A percentile compares a stretch with the other conserved stretches of the same genome.
Evolutionary conservation across 805 yeast genomes (phyloP).

Genomic region (Cyberlindnera maclurae): DNA sequence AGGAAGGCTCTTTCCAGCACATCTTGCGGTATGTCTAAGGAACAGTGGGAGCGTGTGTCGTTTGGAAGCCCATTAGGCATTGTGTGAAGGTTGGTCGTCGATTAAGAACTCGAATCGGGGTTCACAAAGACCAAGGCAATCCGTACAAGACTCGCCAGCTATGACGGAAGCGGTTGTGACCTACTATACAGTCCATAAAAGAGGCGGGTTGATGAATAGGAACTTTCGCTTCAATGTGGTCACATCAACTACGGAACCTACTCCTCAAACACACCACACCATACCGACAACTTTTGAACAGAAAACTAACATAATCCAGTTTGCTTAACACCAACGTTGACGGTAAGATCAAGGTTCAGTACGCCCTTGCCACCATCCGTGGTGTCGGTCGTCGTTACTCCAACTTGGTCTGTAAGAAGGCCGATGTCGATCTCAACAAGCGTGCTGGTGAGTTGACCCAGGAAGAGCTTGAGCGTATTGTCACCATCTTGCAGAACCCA

Average conservation of each 20-base stretch:
- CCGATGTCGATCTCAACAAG: constrained; percentile 96
- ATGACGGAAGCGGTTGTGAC: too few relatives aligned
- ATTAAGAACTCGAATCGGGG: too few relatives aligned
- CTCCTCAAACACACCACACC: background rate
- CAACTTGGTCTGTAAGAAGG: constrained; percentile 99
- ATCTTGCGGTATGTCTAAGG: constrained; percentile 86
- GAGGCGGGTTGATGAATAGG: too few relatives aligned
- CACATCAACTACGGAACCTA: too few relatives aligned
- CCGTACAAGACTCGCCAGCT: too few relatives aligned
- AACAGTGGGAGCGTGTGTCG: constrained; percentile 1
- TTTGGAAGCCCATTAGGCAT: background rate
- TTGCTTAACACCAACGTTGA: constrained; percentile 99
- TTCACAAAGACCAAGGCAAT: too few relatives aligned
- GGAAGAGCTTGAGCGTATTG: constrained; percentile 99
- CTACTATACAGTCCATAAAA: too few relatives aligned
- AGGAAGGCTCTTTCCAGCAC: constrained; percentile 99
- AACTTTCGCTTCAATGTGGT: too few relatives aligned
- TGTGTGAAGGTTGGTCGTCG: too few relatives aligned
- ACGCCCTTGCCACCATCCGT: constrained; percentile 99
- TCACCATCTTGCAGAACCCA: constrained; percentile 99
- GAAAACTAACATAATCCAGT: constrained; percentile 46
- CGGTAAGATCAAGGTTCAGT: constrained; percentile 99
- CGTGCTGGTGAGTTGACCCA: constrained; percentile 99
- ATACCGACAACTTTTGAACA: background rate
- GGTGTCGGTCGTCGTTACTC: constrained; percentile 99